phyloP scores from a whole-genome alignment of 768 basidiomycete genomes.

The Ramaria rubella region DNA sequence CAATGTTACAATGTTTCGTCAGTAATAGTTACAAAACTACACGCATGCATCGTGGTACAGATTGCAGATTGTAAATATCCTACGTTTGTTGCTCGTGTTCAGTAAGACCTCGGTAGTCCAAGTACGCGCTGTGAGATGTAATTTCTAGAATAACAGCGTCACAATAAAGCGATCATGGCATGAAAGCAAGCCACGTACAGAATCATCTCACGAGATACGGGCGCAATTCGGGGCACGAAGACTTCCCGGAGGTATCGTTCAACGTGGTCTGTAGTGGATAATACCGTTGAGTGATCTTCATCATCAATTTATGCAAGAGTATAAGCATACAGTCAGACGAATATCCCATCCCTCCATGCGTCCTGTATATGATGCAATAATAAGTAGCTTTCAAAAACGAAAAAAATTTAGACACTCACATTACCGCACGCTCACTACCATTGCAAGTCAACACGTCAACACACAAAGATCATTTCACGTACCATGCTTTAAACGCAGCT shows the following conservation, averaged over 20 bases:
- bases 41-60: no score
- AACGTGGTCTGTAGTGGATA: background rate
- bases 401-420: background rate
- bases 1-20: no score
- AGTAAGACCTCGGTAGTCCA: slow-evolving; percentile 2
- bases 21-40: no score
- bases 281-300: background rate
- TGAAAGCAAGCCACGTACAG: slow-evolving; percentile 2
- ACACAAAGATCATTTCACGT: slow-evolving; percentile 1
- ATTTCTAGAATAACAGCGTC: background rate
- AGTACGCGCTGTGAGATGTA: slow-evolving; percentile 6
- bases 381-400: background rate
- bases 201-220: slow-evolving; percentile 13
- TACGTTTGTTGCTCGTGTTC: no score
- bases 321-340: slow-evolving; percentile 12
- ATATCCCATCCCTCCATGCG: slow-evolving; percentile 17
- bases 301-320: background rate
- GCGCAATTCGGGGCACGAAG: slow-evolving; percentile 15
- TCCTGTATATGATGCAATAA: background rate
- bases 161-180: background rate
- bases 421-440: slow-evolving; percentile 7
- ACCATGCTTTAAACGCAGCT: slow-evolving; percentile 18
- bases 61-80: no score
- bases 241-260: slow-evolving; percentile 13
- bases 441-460: background rate